Evolutionary conservation across 192 early-diverging fungal genomes (phyloP).

Genomic region (Dissophora ornata): DNA sequence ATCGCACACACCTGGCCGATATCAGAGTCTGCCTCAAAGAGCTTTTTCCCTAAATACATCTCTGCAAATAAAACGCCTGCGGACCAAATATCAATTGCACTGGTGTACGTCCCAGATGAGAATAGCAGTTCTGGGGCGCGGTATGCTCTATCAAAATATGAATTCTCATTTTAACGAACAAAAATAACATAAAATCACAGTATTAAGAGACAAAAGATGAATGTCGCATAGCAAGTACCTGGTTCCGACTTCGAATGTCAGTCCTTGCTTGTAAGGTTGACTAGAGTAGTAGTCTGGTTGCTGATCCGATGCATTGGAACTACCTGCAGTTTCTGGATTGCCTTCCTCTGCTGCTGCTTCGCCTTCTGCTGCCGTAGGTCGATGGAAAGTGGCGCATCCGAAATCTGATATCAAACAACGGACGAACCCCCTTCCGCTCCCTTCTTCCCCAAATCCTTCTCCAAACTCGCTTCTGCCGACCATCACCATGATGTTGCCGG

Average conservation of each 20-base stretch:
- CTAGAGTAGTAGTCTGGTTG: background rate
- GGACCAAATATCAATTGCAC: constrained; percentile 63
- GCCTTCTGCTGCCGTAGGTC: background rate
- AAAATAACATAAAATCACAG: background rate
- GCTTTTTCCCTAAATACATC: constrained; percentile 44
- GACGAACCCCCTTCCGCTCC: constrained; percentile 15
- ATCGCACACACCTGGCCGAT: constrained; percentile 61
- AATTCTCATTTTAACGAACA: too few relatives aligned
- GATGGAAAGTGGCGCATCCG: constrained; percentile 31
- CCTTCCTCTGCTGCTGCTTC: too few relatives aligned
- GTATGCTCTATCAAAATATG: constrained; percentile 48
- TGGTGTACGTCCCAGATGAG: constrained; percentile 53
- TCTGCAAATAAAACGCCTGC: constrained; percentile 62
- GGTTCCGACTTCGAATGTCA: constrained; percentile 53
- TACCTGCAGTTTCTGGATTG: too few relatives aligned
- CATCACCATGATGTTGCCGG: constrained; percentile 41
- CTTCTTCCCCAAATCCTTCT: too few relatives aligned
- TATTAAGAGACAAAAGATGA: background rate
- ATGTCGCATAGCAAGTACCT: constrained; percentile 25
- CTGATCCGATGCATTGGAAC: too few relatives aligned
- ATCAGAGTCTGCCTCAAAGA: constrained; percentile 60
- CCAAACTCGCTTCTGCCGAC: too few relatives aligned
- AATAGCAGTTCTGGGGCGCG: constrained; percentile 62
- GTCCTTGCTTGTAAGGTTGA: background rate
- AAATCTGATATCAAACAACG: constrained; percentile 51